These are phyloP conservation scores for Leccinum truebloodii DNA, from an alignment of 768 basidiomycete species.

Conservation along the genomic window DNA sequence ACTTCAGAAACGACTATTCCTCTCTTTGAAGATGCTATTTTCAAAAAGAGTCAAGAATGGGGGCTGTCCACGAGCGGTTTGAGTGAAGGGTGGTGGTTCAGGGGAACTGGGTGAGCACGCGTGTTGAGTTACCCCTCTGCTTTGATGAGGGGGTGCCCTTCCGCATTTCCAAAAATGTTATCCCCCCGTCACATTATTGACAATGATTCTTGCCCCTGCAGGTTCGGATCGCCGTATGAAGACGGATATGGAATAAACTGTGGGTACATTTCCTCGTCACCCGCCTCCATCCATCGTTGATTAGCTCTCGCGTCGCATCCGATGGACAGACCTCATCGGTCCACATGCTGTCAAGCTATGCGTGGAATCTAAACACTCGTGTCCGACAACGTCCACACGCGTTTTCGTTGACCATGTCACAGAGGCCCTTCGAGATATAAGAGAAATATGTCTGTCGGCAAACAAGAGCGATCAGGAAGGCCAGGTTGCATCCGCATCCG, in stretches of 20 bases:
- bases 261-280: constrained; percentile 37
- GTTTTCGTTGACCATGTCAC: constrained; percentile 62
- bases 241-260: constrained; percentile 97
- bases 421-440: constrained; percentile 71
- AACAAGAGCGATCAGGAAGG: constrained; percentile 9
- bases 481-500: not conserved
- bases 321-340: constrained; percentile 70
- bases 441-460: constrained; percentile 43
- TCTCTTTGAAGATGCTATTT: constrained; percentile 79
- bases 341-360: constrained; percentile 85
- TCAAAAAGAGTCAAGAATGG: constrained; percentile 77
- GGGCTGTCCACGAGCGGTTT: constrained; percentile 88
- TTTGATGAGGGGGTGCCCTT: not conserved
- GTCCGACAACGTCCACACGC: constrained; percentile 68
- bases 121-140: not conserved
- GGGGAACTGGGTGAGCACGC: constrained; percentile 72
- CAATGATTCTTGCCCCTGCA: constrained; percentile 22
- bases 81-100: constrained; percentile 82
- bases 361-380: constrained; percentile 85
- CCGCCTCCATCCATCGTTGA: not conserved
- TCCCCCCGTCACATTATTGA: constrained; percentile 3
- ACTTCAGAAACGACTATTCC: constrained; percentile 16
- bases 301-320: not conserved
- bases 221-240: constrained; percentile 77
- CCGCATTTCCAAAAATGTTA: not conserved